Conservation (phyloP, 78 protist species). For the Guillardia theta region DNA sequence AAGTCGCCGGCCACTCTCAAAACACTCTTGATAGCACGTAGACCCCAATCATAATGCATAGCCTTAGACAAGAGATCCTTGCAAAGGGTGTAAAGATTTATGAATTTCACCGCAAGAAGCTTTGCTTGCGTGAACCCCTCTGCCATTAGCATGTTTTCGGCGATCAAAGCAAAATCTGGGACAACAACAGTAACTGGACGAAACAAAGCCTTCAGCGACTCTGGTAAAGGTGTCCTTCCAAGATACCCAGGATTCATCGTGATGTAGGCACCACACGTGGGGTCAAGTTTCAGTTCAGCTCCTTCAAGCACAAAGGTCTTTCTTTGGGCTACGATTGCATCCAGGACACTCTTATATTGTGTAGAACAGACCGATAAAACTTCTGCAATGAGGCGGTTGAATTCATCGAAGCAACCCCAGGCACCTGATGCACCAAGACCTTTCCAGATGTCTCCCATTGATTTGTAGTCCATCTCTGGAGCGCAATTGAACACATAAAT, state of each 20-base stretch:
- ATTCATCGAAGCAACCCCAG: conserved; percentile 73
- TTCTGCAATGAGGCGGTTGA: conserved; percentile 62
- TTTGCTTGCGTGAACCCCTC: conserved; percentile 68
- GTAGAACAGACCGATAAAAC: conserved; percentile 67
- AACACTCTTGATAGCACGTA: conserved; percentile 72
- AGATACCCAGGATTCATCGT: conserved; percentile 89
- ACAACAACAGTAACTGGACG: conserved; percentile 67
- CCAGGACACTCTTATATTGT: conserved; percentile 61
- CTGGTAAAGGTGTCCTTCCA: conserved; percentile 80
- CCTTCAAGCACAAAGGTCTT: conserved; percentile 36
- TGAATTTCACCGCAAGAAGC: conserved; percentile 56
- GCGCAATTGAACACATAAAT: conserved; percentile 46
- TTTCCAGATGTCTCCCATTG: conserved; percentile 58
- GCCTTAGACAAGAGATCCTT: conserved; percentile 63
- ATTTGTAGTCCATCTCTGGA: conserved; percentile 41
- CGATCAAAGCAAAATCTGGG: conserved; percentile 66
- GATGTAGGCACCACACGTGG: conserved; percentile 64
- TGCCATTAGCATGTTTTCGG: conserved; percentile 74
- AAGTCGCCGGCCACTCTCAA: conserved; percentile 63
- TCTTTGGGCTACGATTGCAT: conserved; percentile 33
- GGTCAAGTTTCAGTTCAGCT: neutral
- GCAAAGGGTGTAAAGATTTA: conserved; percentile 47
- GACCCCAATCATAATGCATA: conserved; percentile 74
- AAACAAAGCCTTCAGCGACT: conserved; percentile 73
- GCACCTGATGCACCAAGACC: conserved; percentile 52